Evolutionary conservation across 164 flowering plant genomes (phyloP).

Genomic region (Nymphaea thermarum): DNA sequence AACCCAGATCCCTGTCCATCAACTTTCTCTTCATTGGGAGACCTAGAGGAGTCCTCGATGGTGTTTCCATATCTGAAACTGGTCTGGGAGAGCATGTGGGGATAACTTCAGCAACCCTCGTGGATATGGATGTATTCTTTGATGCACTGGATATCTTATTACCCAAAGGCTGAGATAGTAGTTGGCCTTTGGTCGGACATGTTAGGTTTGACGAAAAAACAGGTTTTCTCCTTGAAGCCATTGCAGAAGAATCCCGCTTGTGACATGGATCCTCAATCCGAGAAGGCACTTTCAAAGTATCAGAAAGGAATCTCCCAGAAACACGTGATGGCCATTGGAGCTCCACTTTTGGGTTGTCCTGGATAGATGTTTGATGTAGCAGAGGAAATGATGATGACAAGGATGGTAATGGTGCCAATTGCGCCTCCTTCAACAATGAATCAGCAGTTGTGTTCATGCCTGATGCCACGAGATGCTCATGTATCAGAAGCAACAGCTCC

Average conservation of each 20-base stretch:
- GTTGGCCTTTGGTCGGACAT: slow-evolving; percentile 34
- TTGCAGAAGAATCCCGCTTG: slow-evolving; percentile 25
- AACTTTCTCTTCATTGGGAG: slow-evolving; percentile 76
- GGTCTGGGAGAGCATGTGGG: slow-evolving; percentile 20
- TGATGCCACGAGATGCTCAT: slow-evolving; percentile 88
- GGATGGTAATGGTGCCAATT: slow-evolving; percentile 71
- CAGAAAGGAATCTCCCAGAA: slow-evolving; percentile 48
- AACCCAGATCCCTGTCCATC: slow-evolving; percentile 54
- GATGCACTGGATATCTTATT: slow-evolving; percentile 22
- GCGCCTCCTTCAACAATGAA: slow-evolving; percentile 76
- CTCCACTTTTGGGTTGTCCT: slow-evolving; percentile 41
- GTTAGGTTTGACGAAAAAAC: slow-evolving; percentile 40
- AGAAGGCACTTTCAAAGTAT: slow-evolving; percentile 18
- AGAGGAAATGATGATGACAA: slow-evolving; percentile 50
- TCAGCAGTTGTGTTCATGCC: slow-evolving; percentile 63
- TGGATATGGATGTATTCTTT: slow-evolving; percentile 19
- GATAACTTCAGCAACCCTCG: slow-evolving; percentile 19
- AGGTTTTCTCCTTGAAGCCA: slow-evolving; percentile 45
- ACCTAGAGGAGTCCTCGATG: slow-evolving; percentile 50
- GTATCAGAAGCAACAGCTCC: slow-evolving; percentile 89
- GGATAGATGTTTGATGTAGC: slow-evolving; percentile 43
- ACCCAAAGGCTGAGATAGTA: slow-evolving; percentile 19
- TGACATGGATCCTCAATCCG: slow-evolving; percentile 19
- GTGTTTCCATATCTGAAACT: slow-evolving; percentile 30
- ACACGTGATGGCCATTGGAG: slow-evolving; percentile 76